Percentiles rank a stretch among this genome's conserved stretches.
These are phyloP conservation scores for Colletotrichum sp. DNA, from an alignment of 2,329 filamentous ascomycete species.

Conservation along the genomic window DNA sequence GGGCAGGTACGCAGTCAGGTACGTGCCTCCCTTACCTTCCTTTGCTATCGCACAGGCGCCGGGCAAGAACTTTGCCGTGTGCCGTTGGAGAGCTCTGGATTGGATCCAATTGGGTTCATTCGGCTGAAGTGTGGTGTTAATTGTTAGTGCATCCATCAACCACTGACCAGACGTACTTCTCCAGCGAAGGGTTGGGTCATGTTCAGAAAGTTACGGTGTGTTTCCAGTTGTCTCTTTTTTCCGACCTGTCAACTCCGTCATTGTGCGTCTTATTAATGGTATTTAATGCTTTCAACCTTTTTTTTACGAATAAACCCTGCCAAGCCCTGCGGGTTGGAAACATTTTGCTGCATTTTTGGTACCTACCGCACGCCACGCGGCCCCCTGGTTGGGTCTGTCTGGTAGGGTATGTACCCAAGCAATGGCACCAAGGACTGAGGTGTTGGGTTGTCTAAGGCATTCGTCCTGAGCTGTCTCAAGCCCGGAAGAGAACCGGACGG, in stretches of 20 bases:
- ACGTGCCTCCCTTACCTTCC: not conserved
- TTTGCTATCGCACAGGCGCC: not conserved
- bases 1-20: not conserved
- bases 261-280: not conserved
- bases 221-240: not conserved
- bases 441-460: not conserved
- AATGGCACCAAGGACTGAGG: too few relatives aligned
- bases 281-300: not conserved
- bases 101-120: not conserved
- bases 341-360: not conserved
- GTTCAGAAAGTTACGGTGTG: not conserved
- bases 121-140: not conserved
- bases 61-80: not conserved
- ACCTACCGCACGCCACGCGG: not conserved
- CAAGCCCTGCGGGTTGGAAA: not conserved
- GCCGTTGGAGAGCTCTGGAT: not conserved
- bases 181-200: not conserved
- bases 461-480: not conserved
- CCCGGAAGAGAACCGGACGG: conserved; percentile 16
- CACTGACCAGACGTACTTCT: not conserved
- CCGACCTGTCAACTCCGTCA: not conserved
- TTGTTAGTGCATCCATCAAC: not conserved
- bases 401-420: too few relatives aligned
- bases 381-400: not conserved
- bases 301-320: not conserved